Base-by-base conservation (phyloP, 495 filamentous ascomycete genomes). In the Friedmanniomyces endolithicus region DNA sequence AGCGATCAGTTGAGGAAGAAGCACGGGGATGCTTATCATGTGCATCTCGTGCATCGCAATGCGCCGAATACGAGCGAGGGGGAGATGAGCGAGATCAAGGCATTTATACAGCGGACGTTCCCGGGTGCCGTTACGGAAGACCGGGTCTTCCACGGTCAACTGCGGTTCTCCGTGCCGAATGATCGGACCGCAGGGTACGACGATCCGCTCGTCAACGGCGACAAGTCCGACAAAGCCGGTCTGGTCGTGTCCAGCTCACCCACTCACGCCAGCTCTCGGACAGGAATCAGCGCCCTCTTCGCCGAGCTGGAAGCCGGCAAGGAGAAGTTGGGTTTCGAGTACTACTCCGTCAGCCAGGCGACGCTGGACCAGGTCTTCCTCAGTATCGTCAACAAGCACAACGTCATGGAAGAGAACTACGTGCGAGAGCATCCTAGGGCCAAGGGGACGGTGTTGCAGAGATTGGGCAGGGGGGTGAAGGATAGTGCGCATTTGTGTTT, bases 291-390 rank as follows among this genome's bases (percentile, higher is more conserved):
- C 0, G 71, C 74, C 3, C 70, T 92, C 34, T 88, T 94, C 60
- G 77, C 80, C 29, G 56, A 76, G 34, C 72, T 95, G 0, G 88
- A 94, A 67, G 76, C 75, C 60, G 70, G 79, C 47, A 85, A 81
- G 61, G 71, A 79, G 25, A 66, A 65, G 17, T 63, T 90, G 43
- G 84, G 85, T 0, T 72, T 92, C 25, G 82, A 85, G 70, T 85
- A 87, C 65, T 94, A 85, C 65, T 84, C 81, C 44, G 85, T 90
- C 59, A 83, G 77, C 45, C 85, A 84, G 57, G 88, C 86, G 48
- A 90, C 86, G 33, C 73, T 94, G 55, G 88, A 94, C 68, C 84
- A 92, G 71, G 87, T 94, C 0, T 95, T 95, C 68, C 70, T 95
- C 70, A 79, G 70, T 37, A 88, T 94, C 57, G 86, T 92, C 0